Evolutionary conservation across 352 stramenopile genomes (phyloP).

Genomic region (Pythium insidiosum): DNA sequence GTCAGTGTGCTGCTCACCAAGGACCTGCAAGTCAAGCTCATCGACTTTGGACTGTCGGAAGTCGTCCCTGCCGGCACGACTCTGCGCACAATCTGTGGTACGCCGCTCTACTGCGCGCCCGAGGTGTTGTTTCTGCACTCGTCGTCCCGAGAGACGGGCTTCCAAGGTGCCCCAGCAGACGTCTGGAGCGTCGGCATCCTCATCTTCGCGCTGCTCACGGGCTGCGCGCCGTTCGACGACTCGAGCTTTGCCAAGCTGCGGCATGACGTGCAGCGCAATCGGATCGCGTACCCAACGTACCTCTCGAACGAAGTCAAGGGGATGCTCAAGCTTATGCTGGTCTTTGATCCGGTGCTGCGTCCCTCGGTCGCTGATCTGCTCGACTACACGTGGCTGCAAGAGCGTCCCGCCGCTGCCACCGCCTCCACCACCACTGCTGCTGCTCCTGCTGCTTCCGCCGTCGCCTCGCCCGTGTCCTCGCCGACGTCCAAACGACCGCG

Average conservation of each 20-base stretch:
- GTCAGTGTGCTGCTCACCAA: constrained; percentile 86
- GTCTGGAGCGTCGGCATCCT: constrained; percentile 76
- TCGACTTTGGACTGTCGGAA: constrained; percentile 94
- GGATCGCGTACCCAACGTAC: constrained; percentile 54
- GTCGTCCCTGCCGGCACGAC: constrained; percentile 61
- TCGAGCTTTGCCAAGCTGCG: constrained; percentile 57
- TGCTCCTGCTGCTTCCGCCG: not conserved
- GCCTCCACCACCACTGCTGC: too few species aligned
- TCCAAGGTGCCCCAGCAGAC: constrained; percentile 53
- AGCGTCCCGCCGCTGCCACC: constrained; percentile 1
- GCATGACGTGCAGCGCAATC: constrained; percentile 56
- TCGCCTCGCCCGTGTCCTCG: not conserved
- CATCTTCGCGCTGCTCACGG: constrained; percentile 77
- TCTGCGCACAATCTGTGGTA: constrained; percentile 71
- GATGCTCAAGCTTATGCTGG: constrained; percentile 56
- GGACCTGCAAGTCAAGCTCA: constrained; percentile 91
- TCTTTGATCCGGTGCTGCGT: constrained; percentile 47
- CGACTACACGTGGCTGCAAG: constrained; percentile 49
- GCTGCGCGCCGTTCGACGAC: constrained; percentile 76
- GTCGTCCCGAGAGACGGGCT: constrained; percentile 27
- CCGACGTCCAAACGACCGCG: too few species aligned
- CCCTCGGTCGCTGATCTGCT: constrained; percentile 56
- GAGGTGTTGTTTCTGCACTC: constrained; percentile 67
- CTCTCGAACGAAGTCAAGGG: constrained; percentile 57
- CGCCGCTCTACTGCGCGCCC: constrained; percentile 74